Percentiles rank a stretch among this genome's conserved stretches.
phyloP scores from a whole-genome alignment of 1,139 yeast genomes.

The Taphrina wiesneri region DNA sequence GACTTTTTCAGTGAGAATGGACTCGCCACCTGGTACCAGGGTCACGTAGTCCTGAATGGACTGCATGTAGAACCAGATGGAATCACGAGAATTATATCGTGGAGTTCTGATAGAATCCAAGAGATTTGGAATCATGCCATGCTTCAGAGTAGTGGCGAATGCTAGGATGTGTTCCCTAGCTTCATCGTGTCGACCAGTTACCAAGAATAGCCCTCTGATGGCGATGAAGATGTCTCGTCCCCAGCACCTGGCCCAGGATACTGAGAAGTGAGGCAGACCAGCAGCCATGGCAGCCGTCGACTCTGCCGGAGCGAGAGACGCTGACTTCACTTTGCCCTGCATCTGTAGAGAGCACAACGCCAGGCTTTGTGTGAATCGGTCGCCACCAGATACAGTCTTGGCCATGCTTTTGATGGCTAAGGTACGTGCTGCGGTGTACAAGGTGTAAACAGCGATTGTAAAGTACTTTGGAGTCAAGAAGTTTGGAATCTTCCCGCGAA shows the following conservation, averaged over 20 bases:
- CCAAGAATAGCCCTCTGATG: slow-evolving; percentile 74
- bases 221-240: slow-evolving; percentile 94
- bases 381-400: slow-evolving; percentile 57
- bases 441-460: slow-evolving; percentile 73
- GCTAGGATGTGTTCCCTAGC: slow-evolving; percentile 80
- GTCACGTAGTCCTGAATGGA: slow-evolving; percentile 77
- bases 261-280: slow-evolving; percentile 91
- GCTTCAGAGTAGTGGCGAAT: slow-evolving; percentile 89
- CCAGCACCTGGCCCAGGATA: slow-evolving; percentile 95
- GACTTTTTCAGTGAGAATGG: slow-evolving; percentile 69
- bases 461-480: slow-evolving; percentile 85
- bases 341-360: slow-evolving; percentile 84
- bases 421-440: slow-evolving; percentile 76
- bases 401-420: slow-evolving; percentile 64
- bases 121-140: slow-evolving; percentile 90
- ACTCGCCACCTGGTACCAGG: slow-evolving; percentile 67
- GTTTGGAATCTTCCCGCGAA: slow-evolving; percentile 64
- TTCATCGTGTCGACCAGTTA: slow-evolving; percentile 74
- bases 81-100: slow-evolving; percentile 93
- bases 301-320: slow-evolving; percentile 69
- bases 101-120: slow-evolving; percentile 93
- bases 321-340: slow-evolving; percentile 72
- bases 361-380: slow-evolving; percentile 73
- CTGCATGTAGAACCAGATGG: slow-evolving; percentile 92
- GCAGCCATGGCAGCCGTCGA: slow-evolving; percentile 81